Base-by-base conservation (phyloP, 1,284 basidiomycete species). In the Cystobasidium slooffiae region DNA sequence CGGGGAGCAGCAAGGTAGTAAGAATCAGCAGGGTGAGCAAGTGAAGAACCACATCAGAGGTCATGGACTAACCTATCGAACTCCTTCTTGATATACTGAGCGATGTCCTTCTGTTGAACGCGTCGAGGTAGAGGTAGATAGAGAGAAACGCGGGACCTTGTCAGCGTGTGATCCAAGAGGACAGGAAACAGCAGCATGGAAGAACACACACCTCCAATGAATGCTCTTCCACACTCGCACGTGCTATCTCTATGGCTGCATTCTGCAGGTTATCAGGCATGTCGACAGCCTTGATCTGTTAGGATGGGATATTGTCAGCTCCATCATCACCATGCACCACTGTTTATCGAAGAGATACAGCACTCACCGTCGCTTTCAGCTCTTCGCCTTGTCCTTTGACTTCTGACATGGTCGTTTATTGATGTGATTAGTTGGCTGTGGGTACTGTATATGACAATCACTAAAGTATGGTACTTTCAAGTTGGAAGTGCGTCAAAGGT, bases 1-100 rank as follows among this genome's bases (percentile, higher is more conserved):
- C 55, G 55, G 39, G 22, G 39, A 37, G 24, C n/a, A n/a, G 43
- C 39, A 41, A 63, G 41, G 37, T 20, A n/a, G 3, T 63, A 2
- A 44, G 41, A 44, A 31, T 12, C 43, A 49, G 61, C 39, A 63
- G 2, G 7, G 14, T 16, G 22, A 58, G 20, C 16, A 16, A 16
- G 12, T 3, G 7, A 3, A 58, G 22, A 7, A 58, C 12, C 6
- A 39, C 3, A 16, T 58, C 16, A 39, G 55, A 20, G 31, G 37
- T 18, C 16, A 46, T 41, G 18, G 31, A 43, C 69, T 56, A 20
- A 73, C 70, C 70, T 51, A 53, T 73, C 70, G 24, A 73, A 73
- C 53, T 73, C 74, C 63, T 74, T 73, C 72, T 76, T 76, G 75
- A 76, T 74, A 46, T 68, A 64, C 22, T 56, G 44, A 20, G 75